These are phyloP conservation scores for Daedalea quercina DNA, from an alignment of 768 basidiomycete species.

Conservation along the genomic window DNA sequence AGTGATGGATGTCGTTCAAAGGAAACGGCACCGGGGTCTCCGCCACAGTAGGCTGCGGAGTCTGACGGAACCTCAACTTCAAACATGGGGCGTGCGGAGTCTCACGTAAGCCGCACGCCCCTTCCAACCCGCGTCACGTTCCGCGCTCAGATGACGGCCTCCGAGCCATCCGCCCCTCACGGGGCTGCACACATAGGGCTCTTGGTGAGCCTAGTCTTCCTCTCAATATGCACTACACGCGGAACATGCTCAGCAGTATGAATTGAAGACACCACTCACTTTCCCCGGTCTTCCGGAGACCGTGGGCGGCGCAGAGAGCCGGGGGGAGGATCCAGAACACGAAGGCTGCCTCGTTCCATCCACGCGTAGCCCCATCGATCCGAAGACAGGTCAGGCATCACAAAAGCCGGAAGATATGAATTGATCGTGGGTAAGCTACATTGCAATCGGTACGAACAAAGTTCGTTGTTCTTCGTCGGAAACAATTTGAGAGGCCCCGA, in stretches of 20 bases:
- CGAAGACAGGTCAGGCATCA: background rate
- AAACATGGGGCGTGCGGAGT: background rate
- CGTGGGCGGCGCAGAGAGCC: background rate
- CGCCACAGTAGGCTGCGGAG: constrained; percentile 5
- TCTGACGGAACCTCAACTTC: constrained; percentile 4
- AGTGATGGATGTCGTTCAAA: constrained; percentile 2
- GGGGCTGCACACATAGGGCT: background rate
- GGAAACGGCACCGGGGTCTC: background rate
- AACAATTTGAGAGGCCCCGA: background rate
- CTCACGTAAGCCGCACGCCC: constrained; percentile 1
- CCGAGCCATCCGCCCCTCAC: background rate
- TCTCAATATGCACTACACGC: background rate
- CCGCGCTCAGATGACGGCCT: constrained; percentile 1
- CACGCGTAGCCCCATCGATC: constrained; percentile 4
- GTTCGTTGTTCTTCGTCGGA: background rate
- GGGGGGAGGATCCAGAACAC: background rate
- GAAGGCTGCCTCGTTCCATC: constrained; percentile 5
- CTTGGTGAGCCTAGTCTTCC: no score
- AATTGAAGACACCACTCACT: no score
- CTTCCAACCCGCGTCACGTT: background rate
- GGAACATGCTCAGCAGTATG: no score
- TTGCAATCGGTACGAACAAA: background rate
- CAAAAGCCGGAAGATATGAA: background rate
- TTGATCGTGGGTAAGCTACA: background rate
- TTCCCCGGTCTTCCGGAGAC: no score